Conservation (phyloP, 2,329 filamentous ascomycete species). For the Cladosporium austrohemisphaericum region DNA sequence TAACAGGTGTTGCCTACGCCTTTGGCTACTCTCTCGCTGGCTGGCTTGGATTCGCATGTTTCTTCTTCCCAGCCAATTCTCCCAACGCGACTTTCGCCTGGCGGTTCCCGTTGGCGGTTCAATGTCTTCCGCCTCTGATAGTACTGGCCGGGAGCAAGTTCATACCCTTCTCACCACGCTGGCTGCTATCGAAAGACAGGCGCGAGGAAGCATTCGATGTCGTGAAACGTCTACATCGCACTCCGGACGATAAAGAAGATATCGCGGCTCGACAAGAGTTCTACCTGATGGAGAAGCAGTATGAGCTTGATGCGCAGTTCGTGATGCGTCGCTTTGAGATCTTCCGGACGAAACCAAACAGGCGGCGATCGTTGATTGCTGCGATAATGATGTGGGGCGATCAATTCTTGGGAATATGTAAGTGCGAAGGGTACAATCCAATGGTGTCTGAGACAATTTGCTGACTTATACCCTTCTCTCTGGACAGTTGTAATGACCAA, state of each 20-base stretch:
- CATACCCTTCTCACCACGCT: conserved; percentile 43
- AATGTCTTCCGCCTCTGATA: conserved; percentile 39
- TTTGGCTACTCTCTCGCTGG: conserved; percentile 39
- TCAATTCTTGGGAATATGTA: conserved; percentile 23
- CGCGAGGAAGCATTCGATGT: conserved; percentile 40
- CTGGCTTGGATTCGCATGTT: conserved; percentile 43
- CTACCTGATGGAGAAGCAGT: conserved; percentile 44
- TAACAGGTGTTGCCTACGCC: conserved; percentile 42
- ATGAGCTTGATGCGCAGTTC: conserved; percentile 38
- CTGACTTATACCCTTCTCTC: no score
- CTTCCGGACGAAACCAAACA: conserved; percentile 41
- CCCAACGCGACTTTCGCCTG: conserved; percentile 39
- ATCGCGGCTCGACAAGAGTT: conserved; percentile 39
- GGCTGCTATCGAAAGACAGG: conserved; percentile 42
- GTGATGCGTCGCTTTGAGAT: conserved; percentile 38
- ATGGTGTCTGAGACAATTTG: no score
- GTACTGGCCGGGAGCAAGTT: conserved; percentile 38
- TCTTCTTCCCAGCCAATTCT: conserved; percentile 33
- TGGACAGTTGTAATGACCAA: conserved; percentile 33
- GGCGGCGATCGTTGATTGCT: conserved; percentile 39
- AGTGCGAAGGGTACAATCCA: conserved; percentile 10
- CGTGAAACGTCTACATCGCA: conserved; percentile 43
- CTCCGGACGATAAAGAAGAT: conserved; percentile 38
- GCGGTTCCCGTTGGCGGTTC: conserved; percentile 46
- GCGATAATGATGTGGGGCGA: conserved; percentile 38